A percentile compares a stretch with the other conserved stretches of the same genome.
These are phyloP conservation scores for Magnusiomyces paraingens DNA, from an alignment of 1,139 yeast species.

Conservation along the genomic window DNA sequence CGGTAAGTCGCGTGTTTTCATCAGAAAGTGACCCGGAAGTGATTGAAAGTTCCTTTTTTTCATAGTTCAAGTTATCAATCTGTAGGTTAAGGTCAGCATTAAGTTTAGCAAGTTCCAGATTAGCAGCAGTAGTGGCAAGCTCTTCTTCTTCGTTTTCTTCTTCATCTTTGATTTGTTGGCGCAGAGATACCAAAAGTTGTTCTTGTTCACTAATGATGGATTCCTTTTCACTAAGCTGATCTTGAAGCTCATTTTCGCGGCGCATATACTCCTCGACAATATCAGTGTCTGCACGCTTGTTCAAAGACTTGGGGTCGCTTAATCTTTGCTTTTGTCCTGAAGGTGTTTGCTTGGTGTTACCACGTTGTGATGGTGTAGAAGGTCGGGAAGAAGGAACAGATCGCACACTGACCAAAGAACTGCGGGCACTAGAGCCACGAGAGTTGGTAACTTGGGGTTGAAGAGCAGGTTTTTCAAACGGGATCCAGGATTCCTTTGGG, in stretches of 20 bases:
- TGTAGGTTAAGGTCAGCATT: slow-evolving; percentile 21
- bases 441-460: too few relatives aligned
- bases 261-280: slow-evolving; percentile 27
- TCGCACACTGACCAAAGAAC: background rate
- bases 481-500: slow-evolving; percentile 32
- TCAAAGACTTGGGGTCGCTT: background rate
- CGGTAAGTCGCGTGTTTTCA: slow-evolving; percentile 25
- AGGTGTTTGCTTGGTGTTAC: too few relatives aligned
- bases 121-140: background rate
- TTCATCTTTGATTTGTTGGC: slow-evolving; percentile 4
- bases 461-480: slow-evolving; percentile 5
- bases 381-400: background rate
- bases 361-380: background rate
- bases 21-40: slow-evolving; percentile 26
- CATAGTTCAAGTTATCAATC: slow-evolving; percentile 29
- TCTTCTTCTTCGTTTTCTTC: too few relatives aligned
- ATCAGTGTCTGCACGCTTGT: slow-evolving; percentile 5
- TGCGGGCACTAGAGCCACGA: too few relatives aligned
- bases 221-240: slow-evolving; percentile 32
- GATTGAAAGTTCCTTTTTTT: slow-evolving; percentile 29
- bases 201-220: slow-evolving; percentile 26
- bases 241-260: slow-evolving; percentile 34
- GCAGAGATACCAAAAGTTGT: slow-evolving; percentile 10
- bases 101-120: background rate
- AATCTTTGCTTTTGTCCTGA: too few relatives aligned